These are phyloP conservation scores for Crataegus laevigata DNA, from an alignment of 306 rosid species.

Conservation along the genomic window DNA sequence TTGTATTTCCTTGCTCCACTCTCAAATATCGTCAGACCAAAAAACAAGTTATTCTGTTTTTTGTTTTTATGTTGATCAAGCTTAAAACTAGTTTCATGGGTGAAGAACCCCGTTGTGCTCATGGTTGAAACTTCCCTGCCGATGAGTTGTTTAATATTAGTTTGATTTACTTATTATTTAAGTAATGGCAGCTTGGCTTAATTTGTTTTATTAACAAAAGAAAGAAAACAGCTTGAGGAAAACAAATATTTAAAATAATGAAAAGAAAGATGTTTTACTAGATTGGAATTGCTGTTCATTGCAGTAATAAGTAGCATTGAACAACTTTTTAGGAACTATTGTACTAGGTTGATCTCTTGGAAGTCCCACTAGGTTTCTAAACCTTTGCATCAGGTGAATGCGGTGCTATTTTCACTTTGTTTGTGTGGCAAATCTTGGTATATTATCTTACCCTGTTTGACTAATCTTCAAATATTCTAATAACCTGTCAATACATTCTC, in stretches of 20 bases:
- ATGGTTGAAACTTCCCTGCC: neutral
- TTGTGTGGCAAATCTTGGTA: neutral
- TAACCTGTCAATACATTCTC: neutral
- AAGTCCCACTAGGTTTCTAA: neutral
- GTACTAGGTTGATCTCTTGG: neutral
- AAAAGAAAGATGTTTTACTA: neutral
- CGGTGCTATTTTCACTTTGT: slow-evolving; percentile 7
- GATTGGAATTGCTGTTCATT: neutral
- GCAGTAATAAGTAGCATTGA: neutral
- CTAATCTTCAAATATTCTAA: slow-evolving; percentile 11
- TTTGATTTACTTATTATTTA: neutral
- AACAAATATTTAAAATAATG: neutral
- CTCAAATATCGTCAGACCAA: too few species aligned
- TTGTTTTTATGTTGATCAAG: neutral
- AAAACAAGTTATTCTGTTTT: neutral
- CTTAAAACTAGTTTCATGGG: neutral
- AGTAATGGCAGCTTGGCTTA: neutral
- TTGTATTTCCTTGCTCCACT: too few species aligned
- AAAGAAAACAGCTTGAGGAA: neutral
- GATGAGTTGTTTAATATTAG: neutral
- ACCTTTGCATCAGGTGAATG: slow-evolving; percentile 1
- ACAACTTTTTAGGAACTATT: neutral
- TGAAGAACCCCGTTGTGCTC: neutral
- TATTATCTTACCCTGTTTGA: neutral
- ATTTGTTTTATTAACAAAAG: neutral